Percentiles rank a stretch among this genome's conserved stretches.
Conservation (phyloP, 371 early-diverging fungal genomes). For the Dipsacomyces acuminosporus region DNA sequence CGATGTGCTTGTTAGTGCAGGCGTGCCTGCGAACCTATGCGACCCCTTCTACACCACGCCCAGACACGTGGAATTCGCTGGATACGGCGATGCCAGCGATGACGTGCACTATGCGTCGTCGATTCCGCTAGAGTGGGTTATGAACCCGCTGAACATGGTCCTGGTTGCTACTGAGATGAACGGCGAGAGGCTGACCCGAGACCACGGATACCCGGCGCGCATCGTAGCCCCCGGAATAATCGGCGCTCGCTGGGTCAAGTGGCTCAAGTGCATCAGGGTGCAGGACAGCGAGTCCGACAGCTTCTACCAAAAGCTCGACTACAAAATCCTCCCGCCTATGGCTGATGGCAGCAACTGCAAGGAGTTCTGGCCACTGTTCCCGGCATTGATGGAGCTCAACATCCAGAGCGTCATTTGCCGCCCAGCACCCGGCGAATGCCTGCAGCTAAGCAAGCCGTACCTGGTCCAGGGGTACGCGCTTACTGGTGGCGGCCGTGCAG, state of each 20-base stretch:
- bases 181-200: constrained; percentile 64
- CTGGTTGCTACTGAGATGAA: constrained; percentile 88
- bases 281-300: constrained; percentile 57
- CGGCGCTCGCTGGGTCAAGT: constrained; percentile 83
- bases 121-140: constrained; percentile 62
- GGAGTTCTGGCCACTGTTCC: constrained; percentile 41
- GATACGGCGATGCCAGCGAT: constrained; percentile 62
- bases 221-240: constrained; percentile 81
- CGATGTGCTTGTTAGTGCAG: constrained; percentile 63
- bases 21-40: constrained; percentile 46
- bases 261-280: constrained; percentile 61
- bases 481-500: constrained; percentile 65
- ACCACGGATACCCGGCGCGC: constrained; percentile 80
- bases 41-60: constrained; percentile 36
- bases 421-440: constrained; percentile 44
- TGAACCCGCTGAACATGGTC: constrained; percentile 68
- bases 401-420: constrained; percentile 61
- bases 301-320: constrained; percentile 76
- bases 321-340: constrained; percentile 75
- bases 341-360: constrained; percentile 42
- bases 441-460: constrained; percentile 33
- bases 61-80: constrained; percentile 63
- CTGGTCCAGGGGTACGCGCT: constrained; percentile 68
- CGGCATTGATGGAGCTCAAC: constrained; percentile 68
- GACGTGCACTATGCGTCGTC: constrained; percentile 75